Conservation (phyloP, 768 basidiomycete species). For the Trametes maxima region DNA sequence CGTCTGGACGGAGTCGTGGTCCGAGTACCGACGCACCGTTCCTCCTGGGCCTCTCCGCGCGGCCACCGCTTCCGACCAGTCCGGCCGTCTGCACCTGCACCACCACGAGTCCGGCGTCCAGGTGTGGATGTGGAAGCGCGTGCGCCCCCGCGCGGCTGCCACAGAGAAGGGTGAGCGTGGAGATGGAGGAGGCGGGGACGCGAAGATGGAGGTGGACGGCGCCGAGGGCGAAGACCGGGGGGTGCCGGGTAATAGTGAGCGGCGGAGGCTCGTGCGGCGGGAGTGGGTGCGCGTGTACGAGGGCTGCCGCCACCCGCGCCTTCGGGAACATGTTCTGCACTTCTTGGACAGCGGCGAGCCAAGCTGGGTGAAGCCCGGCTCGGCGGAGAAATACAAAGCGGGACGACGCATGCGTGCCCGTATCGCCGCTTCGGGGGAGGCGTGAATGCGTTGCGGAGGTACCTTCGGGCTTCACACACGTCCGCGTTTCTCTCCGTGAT, state of each 20-base stretch:
- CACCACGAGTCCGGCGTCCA: neutral
- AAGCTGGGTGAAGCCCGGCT: slow-evolving; percentile 1
- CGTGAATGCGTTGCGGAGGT: neutral
- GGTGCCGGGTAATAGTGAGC: too few relatives aligned
- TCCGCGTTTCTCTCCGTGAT: too few relatives aligned
- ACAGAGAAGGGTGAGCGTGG: neutral
- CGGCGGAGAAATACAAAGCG: neutral
- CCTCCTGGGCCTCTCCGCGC: too few relatives aligned
- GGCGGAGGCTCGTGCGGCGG: too few relatives aligned
- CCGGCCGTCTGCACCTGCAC: too few relatives aligned
- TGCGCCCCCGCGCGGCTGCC: neutral
- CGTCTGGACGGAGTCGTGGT: too few relatives aligned
- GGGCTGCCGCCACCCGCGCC: neutral
- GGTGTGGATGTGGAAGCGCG: neutral
- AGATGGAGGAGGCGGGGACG: too few relatives aligned
- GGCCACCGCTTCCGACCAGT: too few relatives aligned
- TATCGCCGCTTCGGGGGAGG: neutral
- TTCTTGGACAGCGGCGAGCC: slow-evolving; percentile 5
- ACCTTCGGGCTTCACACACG: too few relatives aligned
- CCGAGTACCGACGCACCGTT: too few relatives aligned
- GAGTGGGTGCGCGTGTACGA: neutral
- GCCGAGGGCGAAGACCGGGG: too few relatives aligned
- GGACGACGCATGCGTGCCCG: neutral
- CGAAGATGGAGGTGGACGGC: too few relatives aligned
- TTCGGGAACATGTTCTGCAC: neutral